Conservation (phyloP, 1,284 basidiomycete genomes). For the Singerocomus rubriflavus region DNA sequence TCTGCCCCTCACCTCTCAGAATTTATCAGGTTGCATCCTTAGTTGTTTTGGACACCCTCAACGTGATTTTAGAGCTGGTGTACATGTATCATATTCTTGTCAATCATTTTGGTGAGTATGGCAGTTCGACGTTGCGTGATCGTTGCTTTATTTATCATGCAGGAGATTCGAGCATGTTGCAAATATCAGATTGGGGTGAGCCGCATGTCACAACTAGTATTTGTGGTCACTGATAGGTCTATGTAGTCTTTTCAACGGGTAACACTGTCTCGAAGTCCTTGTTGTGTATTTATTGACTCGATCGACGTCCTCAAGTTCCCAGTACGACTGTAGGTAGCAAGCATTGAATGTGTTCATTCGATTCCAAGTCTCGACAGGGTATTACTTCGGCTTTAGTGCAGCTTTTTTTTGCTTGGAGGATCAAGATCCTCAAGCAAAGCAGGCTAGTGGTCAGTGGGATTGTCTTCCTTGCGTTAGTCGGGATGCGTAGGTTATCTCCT, state of each 20-base stretch:
- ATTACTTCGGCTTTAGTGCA: slow-evolving; percentile 41
- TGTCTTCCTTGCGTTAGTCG: slow-evolving; percentile 25
- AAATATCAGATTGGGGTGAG: slow-evolving; percentile 23
- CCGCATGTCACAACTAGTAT: background rate
- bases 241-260: slow-evolving; percentile 23
- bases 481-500: slow-evolving; percentile 16
- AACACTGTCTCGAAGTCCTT: background rate
- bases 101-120: slow-evolving; percentile 35
- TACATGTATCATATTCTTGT: slow-evolving; percentile 39
- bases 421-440: slow-evolving; percentile 37
- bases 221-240: background rate
- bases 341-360: background rate
- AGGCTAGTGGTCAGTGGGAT: slow-evolving; percentile 29
- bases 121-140: background rate
- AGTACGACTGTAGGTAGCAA: slow-evolving; percentile 20
- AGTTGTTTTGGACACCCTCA: slow-evolving; percentile 39
- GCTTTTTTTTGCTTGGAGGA: slow-evolving; percentile 44
- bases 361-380: slow-evolving; percentile 23
- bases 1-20: background rate
- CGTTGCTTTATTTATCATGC: background rate
- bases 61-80: slow-evolving; percentile 38
- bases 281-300: background rate
- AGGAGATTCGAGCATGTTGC: slow-evolving; percentile 17
- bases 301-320: slow-evolving; percentile 15
- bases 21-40: slow-evolving; percentile 34